phyloP scores from a whole-genome alignment of 352 stramenopile genomes.

The Phytophthora cryptogea region DNA sequence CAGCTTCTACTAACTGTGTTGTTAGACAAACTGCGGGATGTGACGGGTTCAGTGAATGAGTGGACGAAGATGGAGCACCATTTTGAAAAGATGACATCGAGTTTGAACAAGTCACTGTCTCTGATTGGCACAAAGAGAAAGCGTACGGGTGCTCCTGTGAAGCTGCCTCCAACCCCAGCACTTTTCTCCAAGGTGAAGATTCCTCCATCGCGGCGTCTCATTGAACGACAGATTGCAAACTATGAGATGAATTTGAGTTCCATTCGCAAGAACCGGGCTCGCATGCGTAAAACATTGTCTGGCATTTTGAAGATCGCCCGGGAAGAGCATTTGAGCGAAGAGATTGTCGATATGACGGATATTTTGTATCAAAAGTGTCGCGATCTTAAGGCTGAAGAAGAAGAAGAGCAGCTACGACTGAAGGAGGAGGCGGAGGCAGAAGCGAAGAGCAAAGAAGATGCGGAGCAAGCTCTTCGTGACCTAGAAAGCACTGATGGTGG shows the following conservation, averaged over 20 bases:
- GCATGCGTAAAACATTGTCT: constrained; percentile 54
- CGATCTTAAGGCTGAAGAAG: constrained; percentile 50
- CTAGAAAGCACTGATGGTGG: constrained; percentile 11
- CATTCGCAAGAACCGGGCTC: constrained; percentile 52
- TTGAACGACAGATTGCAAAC: constrained; percentile 74
- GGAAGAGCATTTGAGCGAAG: constrained; percentile 59
- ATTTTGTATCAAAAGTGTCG: constrained; percentile 62
- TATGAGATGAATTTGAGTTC: constrained; percentile 58
- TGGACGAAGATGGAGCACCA: constrained; percentile 77
- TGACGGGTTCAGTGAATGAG: constrained; percentile 66
- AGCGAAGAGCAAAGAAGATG: constrained; percentile 25
- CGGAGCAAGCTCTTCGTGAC: constrained; percentile 13
- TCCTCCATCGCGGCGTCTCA: constrained; percentile 62
- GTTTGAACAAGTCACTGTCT: constrained; percentile 47
- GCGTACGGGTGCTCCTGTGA: constrained; percentile 25
- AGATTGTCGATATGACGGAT: constrained; percentile 60
- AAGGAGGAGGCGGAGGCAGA: constrained; percentile 36
- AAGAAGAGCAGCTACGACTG: constrained; percentile 39
- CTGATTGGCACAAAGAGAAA: constrained; percentile 57
- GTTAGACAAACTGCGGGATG: constrained; percentile 66
- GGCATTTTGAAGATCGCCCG: constrained; percentile 63
- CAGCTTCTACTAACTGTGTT: constrained; percentile 76
- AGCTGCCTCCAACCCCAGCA: constrained; percentile 39
- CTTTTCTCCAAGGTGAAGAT: constrained; percentile 66
- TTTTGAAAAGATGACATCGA: constrained; percentile 68